Conservation (phyloP, 257 asterid species). For the Solanum pimpinellifolium region DNA sequence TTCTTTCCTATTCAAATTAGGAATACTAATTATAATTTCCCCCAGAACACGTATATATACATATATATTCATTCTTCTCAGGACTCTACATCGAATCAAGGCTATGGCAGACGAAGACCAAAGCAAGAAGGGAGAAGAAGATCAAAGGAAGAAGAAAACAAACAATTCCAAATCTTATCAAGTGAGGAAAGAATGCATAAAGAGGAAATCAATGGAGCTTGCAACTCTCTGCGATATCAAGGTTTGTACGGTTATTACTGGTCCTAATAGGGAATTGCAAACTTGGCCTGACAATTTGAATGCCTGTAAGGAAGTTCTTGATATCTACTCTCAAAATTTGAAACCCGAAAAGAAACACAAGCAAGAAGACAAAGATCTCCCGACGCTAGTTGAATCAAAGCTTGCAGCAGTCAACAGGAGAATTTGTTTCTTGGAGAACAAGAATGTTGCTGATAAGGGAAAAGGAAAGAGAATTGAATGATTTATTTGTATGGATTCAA, state of each 20-base stretch:
- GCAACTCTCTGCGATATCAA: background rate
- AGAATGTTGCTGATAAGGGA: no score
- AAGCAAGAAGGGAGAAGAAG: background rate
- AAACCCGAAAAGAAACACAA: background rate
- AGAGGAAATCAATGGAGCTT: background rate
- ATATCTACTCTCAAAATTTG: background rate
- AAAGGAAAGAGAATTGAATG: no score
- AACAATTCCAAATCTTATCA: background rate
- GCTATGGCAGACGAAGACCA: background rate
- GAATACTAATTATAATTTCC: background rate
- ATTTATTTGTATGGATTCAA: no score
- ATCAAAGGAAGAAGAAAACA: background rate
- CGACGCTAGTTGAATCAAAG: background rate
- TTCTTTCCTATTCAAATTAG: background rate
- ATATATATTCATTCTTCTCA: background rate
- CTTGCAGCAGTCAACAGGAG: background rate
- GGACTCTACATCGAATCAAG: background rate
- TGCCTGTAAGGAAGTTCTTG: background rate
- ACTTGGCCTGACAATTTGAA: background rate
- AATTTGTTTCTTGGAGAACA: no score
- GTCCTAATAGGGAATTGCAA: background rate
- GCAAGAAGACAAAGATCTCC: background rate
- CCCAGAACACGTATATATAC: background rate
- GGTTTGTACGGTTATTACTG: background rate
- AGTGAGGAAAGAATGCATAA: background rate